These are phyloP conservation scores for Garcia nutans DNA, from an alignment of 345 rosid species.

Conservation along the genomic window DNA sequence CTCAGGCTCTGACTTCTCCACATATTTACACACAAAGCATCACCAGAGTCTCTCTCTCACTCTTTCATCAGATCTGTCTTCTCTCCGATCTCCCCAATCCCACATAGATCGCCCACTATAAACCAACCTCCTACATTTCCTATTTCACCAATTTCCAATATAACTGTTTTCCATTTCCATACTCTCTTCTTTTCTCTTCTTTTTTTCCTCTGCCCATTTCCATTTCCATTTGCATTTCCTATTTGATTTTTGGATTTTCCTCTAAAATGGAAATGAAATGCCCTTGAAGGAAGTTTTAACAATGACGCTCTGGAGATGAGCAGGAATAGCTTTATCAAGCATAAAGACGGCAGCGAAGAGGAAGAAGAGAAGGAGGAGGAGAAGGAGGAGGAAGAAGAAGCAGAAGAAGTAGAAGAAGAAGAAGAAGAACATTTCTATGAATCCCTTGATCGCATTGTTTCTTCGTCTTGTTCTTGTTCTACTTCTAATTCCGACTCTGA, in stretches of 20 bases:
- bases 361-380: conserved; percentile 19
- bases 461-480: conserved; percentile 70
- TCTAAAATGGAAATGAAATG: conserved; percentile 10
- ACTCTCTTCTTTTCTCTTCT: not conserved
- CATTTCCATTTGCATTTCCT: not conserved
- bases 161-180: not conserved
- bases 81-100: conserved; percentile 26
- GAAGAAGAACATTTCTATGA: conserved; percentile 74
- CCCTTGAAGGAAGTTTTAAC: not conserved
- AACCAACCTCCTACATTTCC: conserved; percentile 7
- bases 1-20: conserved; percentile 1
- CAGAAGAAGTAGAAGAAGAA: conserved; percentile 33
- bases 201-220: not conserved
- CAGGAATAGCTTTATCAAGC: conserved; percentile 6
- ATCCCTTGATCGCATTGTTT: conserved; percentile 71
- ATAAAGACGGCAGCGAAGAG: conserved; percentile 32
- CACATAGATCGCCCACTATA: conserved; percentile 9
- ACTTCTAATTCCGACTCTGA: conserved; percentile 63
- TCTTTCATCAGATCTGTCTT: conserved; percentile 33
- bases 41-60: conserved; percentile 26
- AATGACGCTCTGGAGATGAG: conserved; percentile 15
- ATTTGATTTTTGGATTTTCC: not conserved
- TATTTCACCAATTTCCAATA: not conserved
- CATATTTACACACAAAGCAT: conserved; percentile 31
- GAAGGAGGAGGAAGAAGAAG: conserved; percentile 26